Evolutionary conservation across 257 asterid genomes (phyloP).

Genomic region (Salvia hispanica): DNA sequence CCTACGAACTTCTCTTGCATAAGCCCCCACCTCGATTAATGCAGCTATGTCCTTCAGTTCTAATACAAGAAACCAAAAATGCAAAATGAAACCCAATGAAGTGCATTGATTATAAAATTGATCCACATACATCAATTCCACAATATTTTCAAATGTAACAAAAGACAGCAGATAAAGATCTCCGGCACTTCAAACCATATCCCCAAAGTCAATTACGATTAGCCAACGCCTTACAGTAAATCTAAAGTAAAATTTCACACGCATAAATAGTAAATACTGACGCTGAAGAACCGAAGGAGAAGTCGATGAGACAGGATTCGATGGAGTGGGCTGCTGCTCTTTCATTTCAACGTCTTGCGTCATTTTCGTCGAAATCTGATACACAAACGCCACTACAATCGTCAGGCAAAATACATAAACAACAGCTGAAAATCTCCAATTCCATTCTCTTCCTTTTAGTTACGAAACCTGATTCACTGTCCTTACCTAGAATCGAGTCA

Average conservation of each 20-base stretch:
- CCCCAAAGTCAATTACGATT: not conserved
- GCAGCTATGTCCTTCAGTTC: constrained; percentile 81
- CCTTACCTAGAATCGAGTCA: constrained; percentile 30
- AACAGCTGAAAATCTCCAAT: constrained; percentile 31
- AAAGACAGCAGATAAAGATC: constrained; percentile 1
- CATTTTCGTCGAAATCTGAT: constrained; percentile 59
- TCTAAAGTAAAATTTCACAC: not conserved
- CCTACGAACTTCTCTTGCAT: constrained; percentile 80
- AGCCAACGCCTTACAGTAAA: constrained; percentile 6
- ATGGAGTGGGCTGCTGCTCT: constrained; percentile 63
- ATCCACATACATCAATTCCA: not conserved
- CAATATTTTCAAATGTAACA: not conserved
- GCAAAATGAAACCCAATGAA: constrained; percentile 10
- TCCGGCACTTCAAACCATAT: not conserved
- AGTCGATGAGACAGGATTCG: constrained; percentile 45
- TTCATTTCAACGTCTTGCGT: constrained; percentile 93
- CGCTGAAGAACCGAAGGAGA: constrained; percentile 65
- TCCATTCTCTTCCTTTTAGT: not conserved
- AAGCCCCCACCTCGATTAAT: constrained; percentile 82
- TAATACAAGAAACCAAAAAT: constrained; percentile 30
- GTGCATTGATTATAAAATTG: not conserved
- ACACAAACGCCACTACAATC: constrained; percentile 33
- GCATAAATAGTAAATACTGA: constrained; percentile 32
- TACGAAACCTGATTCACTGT: not conserved
- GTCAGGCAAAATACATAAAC: constrained; percentile 33